Base-by-base conservation (phyloP, 768 basidiomycete species). In the Suillus tomentosus region DNA sequence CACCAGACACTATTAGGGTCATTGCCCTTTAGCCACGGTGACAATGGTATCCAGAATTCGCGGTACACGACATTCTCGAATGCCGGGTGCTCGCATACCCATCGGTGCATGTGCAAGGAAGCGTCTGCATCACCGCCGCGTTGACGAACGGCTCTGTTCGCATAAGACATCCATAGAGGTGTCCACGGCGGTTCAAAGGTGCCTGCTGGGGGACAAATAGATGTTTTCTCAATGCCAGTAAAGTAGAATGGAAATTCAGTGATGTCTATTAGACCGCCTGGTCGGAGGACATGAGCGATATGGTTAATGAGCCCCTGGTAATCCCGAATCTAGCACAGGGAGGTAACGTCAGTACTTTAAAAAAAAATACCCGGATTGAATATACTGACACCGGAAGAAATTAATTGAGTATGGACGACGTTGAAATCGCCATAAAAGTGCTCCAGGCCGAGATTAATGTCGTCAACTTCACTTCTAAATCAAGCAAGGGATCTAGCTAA, bases 361-460 rank as follows among this genome's bases (percentile, higher is more conserved):
- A 50, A 68, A 31, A 55, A 17, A 42, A 34, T 17, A 13, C 27
- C 10, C 17, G 9, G 17, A 54, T 58, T 45, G 36, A 39, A 36
- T n/a, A 48, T 43, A 79, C 89, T 72, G 70, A 92, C 91, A 43
- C 92, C 92, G 27, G 89, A 85, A 3, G 87, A 82, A 63, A 93
- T 83, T 45, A 92, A 82, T 27, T 88, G 86, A 39, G 85, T 84
- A 70, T 92, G 91, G 0, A 89, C 89, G 17, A 89, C 87, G 69
- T 93, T 83, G 76, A 92, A 93, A 64, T 87, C 83, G 11, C 87
- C 87, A 70, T 89, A 91, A 73, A 87, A 92, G 76, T 94, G 92
- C 68, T 92, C 90, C 27, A 94, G 78, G 3, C 92, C 91, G 19
- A 92, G 84, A 76, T 94, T 94, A 72, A 93, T 87, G 72, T 94